Evolutionary conservation across 2,329 filamentous ascomycete genomes (phyloP), one percentile per base, ranked within the genome.

Genomic region (Nigrospora oryzae): DNA sequence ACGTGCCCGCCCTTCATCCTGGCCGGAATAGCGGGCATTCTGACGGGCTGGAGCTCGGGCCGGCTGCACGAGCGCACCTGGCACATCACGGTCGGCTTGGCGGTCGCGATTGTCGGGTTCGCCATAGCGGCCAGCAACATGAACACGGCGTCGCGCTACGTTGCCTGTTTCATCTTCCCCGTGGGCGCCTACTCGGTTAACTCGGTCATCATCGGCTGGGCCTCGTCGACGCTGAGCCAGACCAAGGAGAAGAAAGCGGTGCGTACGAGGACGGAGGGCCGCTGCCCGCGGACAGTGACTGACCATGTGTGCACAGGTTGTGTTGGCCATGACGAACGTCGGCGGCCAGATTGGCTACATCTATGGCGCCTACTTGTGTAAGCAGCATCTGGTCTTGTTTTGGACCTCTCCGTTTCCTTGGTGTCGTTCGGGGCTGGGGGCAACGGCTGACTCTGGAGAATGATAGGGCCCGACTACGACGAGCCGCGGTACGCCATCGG

Each of bases 331-430:
- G 56, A 71, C 71, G 5, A 74, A 71, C 19, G 70, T 70, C 1
- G 64, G 69, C 19, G 68, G 66, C 19, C 70, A 69, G 51, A 67
- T 69, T 13, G 67, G 65, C 2, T 73, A 71, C 51, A 69, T 74
- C 38, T 75, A 71, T 52, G 69, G 69, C n/a, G 68, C 70, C 2
- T 74, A 74, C 48, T 57, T 75, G 4, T 74, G 70, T 28, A 28
- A 28, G 23, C 23, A 28, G 4, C 23, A 28, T 10, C 23, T 10
- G 8, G 23, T 28, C 23, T 10, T 10, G 5, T 2, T 28, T 28
- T 7, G 23, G 2, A 6, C 5, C 10, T 28, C 23, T 28, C 10
- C 10, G 23, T 28, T 28, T 28, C 8, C 10, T 4, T 23, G 4
- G 19, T 28, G n/a, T 28, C 23, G 23, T 28, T 28, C 23, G 5